These are phyloP conservation scores for Talaromyces sp. DNA, from an alignment of 2,329 filamentous ascomycete genomes.

Conservation along the genomic window DNA sequence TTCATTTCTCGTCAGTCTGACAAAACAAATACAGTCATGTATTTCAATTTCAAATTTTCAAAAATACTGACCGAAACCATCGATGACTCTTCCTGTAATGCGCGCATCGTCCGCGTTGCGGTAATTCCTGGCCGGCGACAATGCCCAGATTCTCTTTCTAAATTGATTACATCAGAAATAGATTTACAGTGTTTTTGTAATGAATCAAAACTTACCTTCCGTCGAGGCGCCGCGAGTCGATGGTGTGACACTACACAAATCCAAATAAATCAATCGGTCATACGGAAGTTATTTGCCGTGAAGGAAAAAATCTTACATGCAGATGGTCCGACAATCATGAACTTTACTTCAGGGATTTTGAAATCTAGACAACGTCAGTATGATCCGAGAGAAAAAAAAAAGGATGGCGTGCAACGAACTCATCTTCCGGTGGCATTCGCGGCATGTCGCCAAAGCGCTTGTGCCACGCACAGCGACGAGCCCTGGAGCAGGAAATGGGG, in stretches of 20 bases:
- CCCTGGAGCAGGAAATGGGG: conserved; percentile 55
- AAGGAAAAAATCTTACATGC: conserved; percentile 31
- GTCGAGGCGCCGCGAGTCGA: conserved; percentile 6
- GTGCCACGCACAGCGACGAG: conserved; percentile 71
- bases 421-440: conserved; percentile 75
- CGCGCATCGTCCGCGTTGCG: conserved; percentile 47
- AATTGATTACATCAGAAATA: neutral
- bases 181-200: neutral
- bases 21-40: neutral
- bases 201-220: conserved; percentile 7
- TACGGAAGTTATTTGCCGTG: neutral
- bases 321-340: conserved; percentile 63
- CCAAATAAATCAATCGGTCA: neutral
- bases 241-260: conserved; percentile 6
- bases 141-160: conserved; percentile 48
- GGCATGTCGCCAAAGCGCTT: conserved; percentile 67
- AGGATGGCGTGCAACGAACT: conserved; percentile 36
- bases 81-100: conserved; percentile 53
- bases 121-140: conserved; percentile 50
- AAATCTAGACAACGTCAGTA: conserved; percentile 44
- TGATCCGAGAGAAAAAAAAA: neutral
- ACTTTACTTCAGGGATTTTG: conserved; percentile 71
- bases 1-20: conserved; percentile 8
- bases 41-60: neutral
- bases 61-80: conserved; percentile 47